Percentiles rank a stretch among this genome's conserved stretches.
Evolutionary conservation across 2,329 filamentous ascomycete species (phyloP).

Genomic region (Colletotrichum phormii): DNA sequence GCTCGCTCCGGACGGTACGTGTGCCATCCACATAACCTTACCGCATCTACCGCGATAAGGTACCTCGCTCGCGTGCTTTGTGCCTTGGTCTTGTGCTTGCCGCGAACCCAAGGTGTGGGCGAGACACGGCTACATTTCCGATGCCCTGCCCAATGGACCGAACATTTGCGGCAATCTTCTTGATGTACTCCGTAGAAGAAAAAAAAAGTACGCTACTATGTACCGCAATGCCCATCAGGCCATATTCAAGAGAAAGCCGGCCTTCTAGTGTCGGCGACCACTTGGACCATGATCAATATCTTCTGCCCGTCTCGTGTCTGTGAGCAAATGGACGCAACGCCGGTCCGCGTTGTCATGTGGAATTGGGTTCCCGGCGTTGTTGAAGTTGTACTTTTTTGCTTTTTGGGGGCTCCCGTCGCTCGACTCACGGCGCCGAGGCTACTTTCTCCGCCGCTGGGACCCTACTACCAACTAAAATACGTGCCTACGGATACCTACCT

Average conservation of each 20-base stretch:
- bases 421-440: background rate
- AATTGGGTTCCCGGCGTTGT: background rate
- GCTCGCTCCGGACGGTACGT: background rate
- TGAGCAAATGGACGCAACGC: background rate
- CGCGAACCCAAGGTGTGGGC: background rate
- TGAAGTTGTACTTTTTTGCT: background rate
- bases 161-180: background rate
- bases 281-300: background rate
- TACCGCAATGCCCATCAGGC: background rate
- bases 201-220: background rate
- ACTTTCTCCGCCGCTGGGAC: background rate
- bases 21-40: background rate
- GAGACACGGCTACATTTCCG: background rate
- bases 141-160: background rate
- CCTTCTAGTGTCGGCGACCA: background rate
- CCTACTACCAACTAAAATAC: background rate
- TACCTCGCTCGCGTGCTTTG: no score
- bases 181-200: background rate
- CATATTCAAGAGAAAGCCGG: background rate
- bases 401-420: no score
- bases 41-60: background rate
- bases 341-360: constrained; percentile 13
- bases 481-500: background rate
- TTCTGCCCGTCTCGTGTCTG: background rate
- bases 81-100: background rate